Evolutionary conservation across 176 grass and related monocot genomes (phyloP).

Genomic region (Paspalum notatum): DNA sequence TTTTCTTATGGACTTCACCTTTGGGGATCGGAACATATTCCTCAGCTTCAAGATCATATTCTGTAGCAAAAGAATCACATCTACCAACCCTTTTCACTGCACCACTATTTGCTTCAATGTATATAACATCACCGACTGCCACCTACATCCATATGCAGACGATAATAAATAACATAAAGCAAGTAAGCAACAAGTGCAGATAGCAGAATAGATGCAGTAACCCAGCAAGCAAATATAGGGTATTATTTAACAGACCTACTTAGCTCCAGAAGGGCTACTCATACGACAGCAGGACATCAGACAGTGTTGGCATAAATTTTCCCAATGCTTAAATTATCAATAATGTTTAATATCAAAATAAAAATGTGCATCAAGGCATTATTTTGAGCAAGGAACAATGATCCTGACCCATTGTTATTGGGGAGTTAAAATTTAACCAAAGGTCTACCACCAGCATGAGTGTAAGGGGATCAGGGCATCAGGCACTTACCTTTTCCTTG

Average conservation of each 20-base stretch:
- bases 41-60: slow-evolving; percentile 98
- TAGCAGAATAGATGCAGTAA: slow-evolving; percentile 21
- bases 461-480: not conserved
- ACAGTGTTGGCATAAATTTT: not conserved
- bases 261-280: not conserved
- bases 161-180: slow-evolving; percentile 34
- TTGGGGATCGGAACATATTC: slow-evolving; percentile 99
- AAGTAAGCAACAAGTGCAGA: slow-evolving; percentile 27
- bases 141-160: slow-evolving; percentile 56
- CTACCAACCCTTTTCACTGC: slow-evolving; percentile 99
- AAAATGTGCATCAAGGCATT: not conserved
- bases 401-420: not conserved
- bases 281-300: slow-evolving; percentile 6
- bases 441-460: not conserved
- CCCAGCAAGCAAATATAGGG: slow-evolving; percentile 10
- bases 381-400: slow-evolving; percentile 24
- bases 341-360: not conserved
- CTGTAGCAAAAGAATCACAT: slow-evolving; percentile 99
- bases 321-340: not conserved
- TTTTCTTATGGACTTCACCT: slow-evolving; percentile 98
- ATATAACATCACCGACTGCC: slow-evolving; percentile 95
- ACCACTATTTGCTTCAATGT: slow-evolving; percentile 95
- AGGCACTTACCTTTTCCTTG: slow-evolving; percentile 85
- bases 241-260: not conserved
- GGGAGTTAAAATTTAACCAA: slow-evolving; percentile 20